Evolutionary conservation across 2,329 filamentous ascomycete genomes (phyloP), one percentile per base, ranked within the genome.

Genomic region (Calonectria multiphialidica): DNA sequence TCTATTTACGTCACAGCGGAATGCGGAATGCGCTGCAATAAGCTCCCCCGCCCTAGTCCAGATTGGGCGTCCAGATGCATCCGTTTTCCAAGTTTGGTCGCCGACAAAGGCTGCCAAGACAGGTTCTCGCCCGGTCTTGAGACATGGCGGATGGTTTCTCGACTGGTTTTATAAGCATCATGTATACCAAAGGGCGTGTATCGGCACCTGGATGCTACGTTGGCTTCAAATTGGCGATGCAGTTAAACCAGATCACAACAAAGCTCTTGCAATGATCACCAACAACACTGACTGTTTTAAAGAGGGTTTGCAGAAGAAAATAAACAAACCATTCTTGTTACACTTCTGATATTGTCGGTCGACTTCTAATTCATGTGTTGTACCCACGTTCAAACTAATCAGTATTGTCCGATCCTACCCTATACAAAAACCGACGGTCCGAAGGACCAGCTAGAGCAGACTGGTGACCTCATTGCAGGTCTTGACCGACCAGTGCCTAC

Each of bases 11-110:
- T 59, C 42, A 49, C 65, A 15, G 49, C 40, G 25, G 35, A 53
- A 30, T 23, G 55, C 57, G 66, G 66, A 68, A 68, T 68, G 66
- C 49, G 35, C n/a, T 68, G 55, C 44, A 53, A 63, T 62, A 53
- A 47, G 65, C 65, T 49, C 45, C 33, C 44, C 45, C 13, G 57
- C 55, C 18, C 55, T 55, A 63, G 45, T 15, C 66, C 57, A 30
- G 21, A 42, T 40, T 35, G 28, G 28, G 55, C 5, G 33, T 8
- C 4, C 37, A 25, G 21, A 63, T 68, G 55, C 44, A 53, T 62
- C 55, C 55, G 35, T 63, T 68, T 42, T 28, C 35, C 57, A 62
- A 12, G 37, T 9, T 45, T 62, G 57, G 40, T 28, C 57, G 57
- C 53, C 53, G 33, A 59, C 53, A 40, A 59, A 40, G 35, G 21